Evolutionary conservation across 2,329 filamentous ascomycete genomes (phyloP), one percentile per base, ranked within the genome.

Genomic region (Apiospora aurea): DNA sequence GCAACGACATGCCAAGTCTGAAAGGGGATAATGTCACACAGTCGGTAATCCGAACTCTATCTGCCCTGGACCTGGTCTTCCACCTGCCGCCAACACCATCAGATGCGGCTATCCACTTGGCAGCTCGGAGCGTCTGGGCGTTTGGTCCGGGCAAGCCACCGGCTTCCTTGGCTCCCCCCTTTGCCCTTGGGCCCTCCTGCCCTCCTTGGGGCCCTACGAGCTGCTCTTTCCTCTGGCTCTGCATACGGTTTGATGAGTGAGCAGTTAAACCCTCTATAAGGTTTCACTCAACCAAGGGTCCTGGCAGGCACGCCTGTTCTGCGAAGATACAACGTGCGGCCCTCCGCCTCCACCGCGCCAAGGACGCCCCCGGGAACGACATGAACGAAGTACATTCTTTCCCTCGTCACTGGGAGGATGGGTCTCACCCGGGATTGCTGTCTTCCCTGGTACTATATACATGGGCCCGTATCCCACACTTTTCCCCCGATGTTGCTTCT

Each of bases 21-120:
- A 51, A 46, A 70, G 34, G 69, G 51, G 69, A 70, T 70, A 70
- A 47, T 70, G 69, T 57, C 69, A 61, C 47, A 70, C 69, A 61
- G 38, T 70, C 69, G 26, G 29, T 69, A 53, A 43, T 47, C 38
- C 38, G 49, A 53, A 64, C 57, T 13, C n/a, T 41, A 64, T 64
- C 34, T 24, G n/a, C 29, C 29, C 57, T 34, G 41, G 57, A 13
- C 57, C 57, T 64, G 41, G 57, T 64, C 57, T 4, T 41, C 57
- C 34, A 64, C 57, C 53, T 64, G 57, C 57, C 57, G 57, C 57
- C 57, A 64, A 41, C 34, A 41, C 57, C 34, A 64, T 68, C 66
- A 68, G 21, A 69, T 74, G 72, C 72, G 61, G 67, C 69, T 69
- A 72, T 67, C 70, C 72, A 73, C 73, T 71, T 70, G 29, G 57